Conservation (phyloP, 2,329 filamentous ascomycete genomes). For the Diaporthe caulivora region DNA sequence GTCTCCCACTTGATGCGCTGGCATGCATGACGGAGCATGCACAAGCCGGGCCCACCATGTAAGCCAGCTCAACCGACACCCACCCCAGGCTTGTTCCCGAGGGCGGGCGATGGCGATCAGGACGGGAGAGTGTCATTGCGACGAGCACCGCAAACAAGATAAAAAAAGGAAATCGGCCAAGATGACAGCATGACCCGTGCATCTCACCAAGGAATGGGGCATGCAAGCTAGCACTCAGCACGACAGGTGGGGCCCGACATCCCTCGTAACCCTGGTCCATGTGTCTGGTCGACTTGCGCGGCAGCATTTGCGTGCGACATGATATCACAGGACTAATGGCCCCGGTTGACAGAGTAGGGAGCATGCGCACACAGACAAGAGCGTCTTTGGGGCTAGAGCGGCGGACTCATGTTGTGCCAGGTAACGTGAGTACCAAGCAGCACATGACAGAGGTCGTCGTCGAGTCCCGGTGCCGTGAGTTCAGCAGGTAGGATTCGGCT, state of each 20-base stretch:
- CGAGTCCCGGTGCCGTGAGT: not conserved
- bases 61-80: slow-evolving; percentile 57
- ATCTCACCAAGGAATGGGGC: slow-evolving; percentile 25
- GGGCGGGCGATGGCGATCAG: slow-evolving; percentile 40
- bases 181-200: slow-evolving; percentile 30
- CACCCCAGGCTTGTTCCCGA: slow-evolving; percentile 43
- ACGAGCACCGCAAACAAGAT: slow-evolving; percentile 16
- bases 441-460: slow-evolving; percentile 11
- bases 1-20: slow-evolving; percentile 64
- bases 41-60: slow-evolving; percentile 60
- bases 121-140: slow-evolving; percentile 21
- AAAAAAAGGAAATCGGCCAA: slow-evolving; percentile 31
- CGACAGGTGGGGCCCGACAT: slow-evolving; percentile 27
- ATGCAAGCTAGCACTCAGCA: slow-evolving; percentile 34
- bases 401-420: slow-evolving; percentile 29
- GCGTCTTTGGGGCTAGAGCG: slow-evolving; percentile 18
- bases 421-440: slow-evolving; percentile 36
- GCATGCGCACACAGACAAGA: slow-evolving; percentile 6
- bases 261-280: slow-evolving; percentile 28
- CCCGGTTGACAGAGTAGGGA: slow-evolving; percentile 17
- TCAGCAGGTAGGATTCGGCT: slow-evolving; percentile 10
- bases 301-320: slow-evolving; percentile 32
- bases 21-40: slow-evolving; percentile 73
- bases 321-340: slow-evolving; percentile 15
- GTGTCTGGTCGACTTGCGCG: slow-evolving; percentile 32